phyloP scores from a whole-genome alignment of 306 rosid genomes.

The Chamaecrista fasciculata region DNA sequence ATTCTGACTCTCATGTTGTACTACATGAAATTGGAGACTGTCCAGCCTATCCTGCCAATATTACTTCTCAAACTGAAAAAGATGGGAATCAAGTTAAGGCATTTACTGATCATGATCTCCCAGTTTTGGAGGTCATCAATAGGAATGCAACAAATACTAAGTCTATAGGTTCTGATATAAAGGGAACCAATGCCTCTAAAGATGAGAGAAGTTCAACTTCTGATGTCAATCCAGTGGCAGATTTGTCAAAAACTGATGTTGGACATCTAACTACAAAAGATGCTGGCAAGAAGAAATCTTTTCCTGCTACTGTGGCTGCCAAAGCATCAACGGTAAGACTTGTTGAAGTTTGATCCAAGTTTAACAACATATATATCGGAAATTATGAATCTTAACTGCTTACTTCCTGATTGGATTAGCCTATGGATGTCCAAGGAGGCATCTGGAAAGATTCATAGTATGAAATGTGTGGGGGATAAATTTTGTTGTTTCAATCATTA shows the following conservation, averaged over 20 bases:
- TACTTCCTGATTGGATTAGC: constrained; percentile 20
- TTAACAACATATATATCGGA: neutral
- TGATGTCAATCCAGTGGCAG: constrained; percentile 41
- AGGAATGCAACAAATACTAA: constrained; percentile 29
- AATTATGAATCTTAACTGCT: constrained; percentile 18
- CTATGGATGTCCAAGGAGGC: constrained; percentile 15
- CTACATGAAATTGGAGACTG: constrained; percentile 41
- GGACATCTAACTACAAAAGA: constrained; percentile 36
- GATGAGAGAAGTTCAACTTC: constrained; percentile 36
- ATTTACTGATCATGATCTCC: constrained; percentile 35
- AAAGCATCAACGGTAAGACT: constrained; percentile 45
- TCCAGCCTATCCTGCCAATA: constrained; percentile 29
- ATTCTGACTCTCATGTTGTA: constrained; percentile 38
- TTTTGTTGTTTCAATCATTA: constrained; percentile 25
- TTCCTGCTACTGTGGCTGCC: constrained; percentile 44
- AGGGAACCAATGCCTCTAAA: constrained; percentile 40
- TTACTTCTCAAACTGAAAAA: constrained; percentile 29
- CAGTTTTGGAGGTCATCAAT: constrained; percentile 35
- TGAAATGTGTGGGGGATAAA: constrained; percentile 22
- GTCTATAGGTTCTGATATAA: constrained; percentile 39
- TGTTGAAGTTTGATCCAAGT: constrained; percentile 29
- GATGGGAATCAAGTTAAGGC: constrained; percentile 36
- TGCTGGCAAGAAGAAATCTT: constrained; percentile 35
- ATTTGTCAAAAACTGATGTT: constrained; percentile 40
- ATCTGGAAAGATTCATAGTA: constrained; percentile 13